phyloP scores from a whole-genome alignment of 495 filamentous ascomycete genomes.

The Mycothermus thermophilus region DNA sequence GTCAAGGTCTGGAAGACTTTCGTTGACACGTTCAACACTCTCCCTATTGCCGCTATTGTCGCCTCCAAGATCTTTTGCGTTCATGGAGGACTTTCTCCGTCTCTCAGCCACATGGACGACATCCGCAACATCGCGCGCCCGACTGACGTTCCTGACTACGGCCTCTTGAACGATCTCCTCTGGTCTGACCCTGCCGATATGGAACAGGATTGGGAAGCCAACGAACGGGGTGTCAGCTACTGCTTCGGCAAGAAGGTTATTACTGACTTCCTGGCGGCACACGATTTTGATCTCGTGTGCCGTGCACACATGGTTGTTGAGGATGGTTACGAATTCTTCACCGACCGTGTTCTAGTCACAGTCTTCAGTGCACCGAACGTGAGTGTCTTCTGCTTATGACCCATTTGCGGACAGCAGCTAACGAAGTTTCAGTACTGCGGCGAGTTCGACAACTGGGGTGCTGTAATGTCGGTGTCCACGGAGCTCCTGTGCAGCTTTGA shows the following conservation, averaged over 20 bases:
- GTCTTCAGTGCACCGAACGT: slow-evolving; percentile 97
- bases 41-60: slow-evolving; percentile 92
- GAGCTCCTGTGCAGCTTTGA: slow-evolving; percentile 97
- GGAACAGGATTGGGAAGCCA: slow-evolving; percentile 95
- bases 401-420: neutral
- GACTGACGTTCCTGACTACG: slow-evolving; percentile 96
- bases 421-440: slow-evolving; percentile 65
- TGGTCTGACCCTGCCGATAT: slow-evolving; percentile 99
- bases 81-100: slow-evolving; percentile 88
- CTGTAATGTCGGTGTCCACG: slow-evolving; percentile 91
- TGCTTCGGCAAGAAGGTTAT: slow-evolving; percentile 99
- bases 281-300: slow-evolving; percentile 96
- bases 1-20: slow-evolving; percentile 99
- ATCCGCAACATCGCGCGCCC: slow-evolving; percentile 91
- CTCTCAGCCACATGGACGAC: slow-evolving; percentile 92
- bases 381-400: slow-evolving; percentile 25
- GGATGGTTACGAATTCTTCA: slow-evolving; percentile 98
- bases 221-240: slow-evolving; percentile 94
- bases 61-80: slow-evolving; percentile 99
- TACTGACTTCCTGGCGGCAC: slow-evolving; percentile 82
- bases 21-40: slow-evolving; percentile 91
- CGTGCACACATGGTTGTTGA: slow-evolving; percentile 99
- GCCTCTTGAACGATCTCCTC: slow-evolving; percentile 85
- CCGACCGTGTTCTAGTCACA: slow-evolving; percentile 86
- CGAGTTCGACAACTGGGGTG: slow-evolving; percentile 99